Evolutionary conservation across 2,329 filamentous ascomycete species (phyloP).

Genomic region (Exophiala sp.): DNA sequence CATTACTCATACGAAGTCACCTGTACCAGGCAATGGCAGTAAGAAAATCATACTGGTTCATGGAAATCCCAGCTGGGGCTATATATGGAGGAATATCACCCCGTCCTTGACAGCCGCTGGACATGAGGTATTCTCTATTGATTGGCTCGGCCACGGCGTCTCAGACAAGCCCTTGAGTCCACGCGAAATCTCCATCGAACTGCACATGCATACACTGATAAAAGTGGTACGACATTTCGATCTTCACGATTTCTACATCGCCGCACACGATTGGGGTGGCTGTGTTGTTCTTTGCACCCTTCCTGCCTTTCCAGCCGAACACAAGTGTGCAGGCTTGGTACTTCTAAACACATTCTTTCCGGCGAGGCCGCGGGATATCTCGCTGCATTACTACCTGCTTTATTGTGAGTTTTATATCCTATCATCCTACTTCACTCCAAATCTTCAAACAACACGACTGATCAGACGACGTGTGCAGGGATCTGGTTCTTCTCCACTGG

Average conservation of each 20-base stretch:
- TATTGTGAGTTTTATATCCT: too few species aligned
- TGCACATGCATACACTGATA: not conserved
- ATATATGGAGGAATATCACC: not conserved
- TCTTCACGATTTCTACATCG: not conserved
- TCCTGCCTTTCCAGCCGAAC: not conserved
- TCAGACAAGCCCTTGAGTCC: not conserved
- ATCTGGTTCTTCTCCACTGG: too few species aligned
- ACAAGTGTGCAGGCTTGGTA: not conserved
- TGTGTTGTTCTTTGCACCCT: not conserved
- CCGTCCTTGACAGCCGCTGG: not conserved
- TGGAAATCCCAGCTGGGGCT: not conserved
- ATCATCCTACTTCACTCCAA: too few species aligned
- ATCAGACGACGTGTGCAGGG: too few species aligned
- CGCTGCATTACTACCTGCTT: not conserved
- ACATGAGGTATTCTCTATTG: not conserved
- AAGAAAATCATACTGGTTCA: not conserved
- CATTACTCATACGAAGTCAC: not conserved
- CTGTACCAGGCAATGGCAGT: not conserved
- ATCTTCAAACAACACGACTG: too few species aligned
- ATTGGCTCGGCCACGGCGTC: not conserved
- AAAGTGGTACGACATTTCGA: not conserved
- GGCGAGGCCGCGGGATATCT: not conserved
- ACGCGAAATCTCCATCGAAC: not conserved
- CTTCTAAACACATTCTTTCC: not conserved
- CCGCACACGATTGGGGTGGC: not conserved